A percentile compares a stretch with the other conserved stretches of the same genome.
Conservation (phyloP, 2,329 filamentous ascomycete genomes). For the Xylariaceae sp. region DNA sequence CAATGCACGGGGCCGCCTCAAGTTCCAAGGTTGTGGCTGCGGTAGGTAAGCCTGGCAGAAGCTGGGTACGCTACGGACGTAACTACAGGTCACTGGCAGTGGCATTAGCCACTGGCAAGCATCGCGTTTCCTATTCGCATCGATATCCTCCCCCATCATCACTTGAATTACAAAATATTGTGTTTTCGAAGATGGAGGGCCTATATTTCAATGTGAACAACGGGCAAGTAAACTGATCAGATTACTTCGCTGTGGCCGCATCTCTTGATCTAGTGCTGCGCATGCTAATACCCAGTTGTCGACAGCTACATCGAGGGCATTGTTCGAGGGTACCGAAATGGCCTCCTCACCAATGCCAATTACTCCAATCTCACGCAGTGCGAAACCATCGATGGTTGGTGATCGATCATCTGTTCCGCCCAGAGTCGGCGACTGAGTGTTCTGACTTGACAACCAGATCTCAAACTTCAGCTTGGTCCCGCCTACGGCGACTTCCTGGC, state of each 20-base stretch:
- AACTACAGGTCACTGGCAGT: too few relatives aligned
- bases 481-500: conserved; percentile 97
- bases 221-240: conserved; percentile 54
- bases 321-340: conserved; percentile 93
- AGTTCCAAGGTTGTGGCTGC: too few relatives aligned
- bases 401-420: conserved; percentile 10
- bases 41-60: too few relatives aligned
- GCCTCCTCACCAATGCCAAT: conserved; percentile 81
- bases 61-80: too few relatives aligned
- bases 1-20: too few relatives aligned
- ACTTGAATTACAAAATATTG: conserved; percentile 20
- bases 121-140: conserved; percentile 21
- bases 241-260: conserved; percentile 11
- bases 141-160: conserved; percentile 20
- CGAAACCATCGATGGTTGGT: conserved; percentile 88
- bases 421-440: background rate
- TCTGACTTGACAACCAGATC: conserved; percentile 54
- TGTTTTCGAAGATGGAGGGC: conserved; percentile 67
- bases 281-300: conserved; percentile 6
- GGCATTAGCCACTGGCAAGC: background rate
- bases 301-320: conserved; percentile 92
- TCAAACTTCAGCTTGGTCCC: conserved; percentile 95
- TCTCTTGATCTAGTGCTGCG: conserved; percentile 3
- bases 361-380: conserved; percentile 97
- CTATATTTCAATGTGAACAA: conserved; percentile 93